Evolutionary conservation across 371 early-diverging fungal species (phyloP), one percentile per base, ranked within the genome.

Genomic region (Syncephalastrum racemosum): DNA sequence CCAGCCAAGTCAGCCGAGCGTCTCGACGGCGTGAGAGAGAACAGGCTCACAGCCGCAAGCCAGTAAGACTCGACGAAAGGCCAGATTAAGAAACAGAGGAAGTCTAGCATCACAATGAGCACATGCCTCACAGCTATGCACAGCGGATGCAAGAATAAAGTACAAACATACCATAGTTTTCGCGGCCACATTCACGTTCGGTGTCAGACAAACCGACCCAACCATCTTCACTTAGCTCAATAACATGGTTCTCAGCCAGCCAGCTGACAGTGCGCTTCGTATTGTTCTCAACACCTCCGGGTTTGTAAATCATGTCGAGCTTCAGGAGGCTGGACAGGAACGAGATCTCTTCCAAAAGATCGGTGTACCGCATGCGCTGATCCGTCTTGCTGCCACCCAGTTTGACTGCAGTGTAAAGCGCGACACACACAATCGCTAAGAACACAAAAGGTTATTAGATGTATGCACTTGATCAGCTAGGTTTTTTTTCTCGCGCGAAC

Each of bases 51-150:
- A 7, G 84, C 82, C 16, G 86, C 86, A 18, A 89, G 75, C 94
- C 94, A 94, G 63, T 94, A 94, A 18, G 91, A 89, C 64, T 94
- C 94, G 39, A 94, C 77, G 63, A 92, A 94, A 14, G 93, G 93
- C 94, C 94, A 94, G 31, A 92, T 71, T 58, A 88, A 62, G 73
- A 93, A 94, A 56, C 93, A 91, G 55, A 89, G 86, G 68, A 92
- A 91, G 68, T 93, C 91, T 91, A 55, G 8, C 42, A 54, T 13
- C 51, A 39, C 36, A 31, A 10, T 31, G 36, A 31, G 36, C 36
- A 31, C 10, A 31, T 31, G 36, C 10, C 36, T 31, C 12, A 12
- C 7, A 3, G 27, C 12, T 31, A 2, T 31, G 36, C 36, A 8
- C 12, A 8, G 12, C 2, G 1, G 10, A 7, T 48, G 22, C 27